Conservation (phyloP, 169 alveolate species). For the Blepharisma undulans region DNA sequence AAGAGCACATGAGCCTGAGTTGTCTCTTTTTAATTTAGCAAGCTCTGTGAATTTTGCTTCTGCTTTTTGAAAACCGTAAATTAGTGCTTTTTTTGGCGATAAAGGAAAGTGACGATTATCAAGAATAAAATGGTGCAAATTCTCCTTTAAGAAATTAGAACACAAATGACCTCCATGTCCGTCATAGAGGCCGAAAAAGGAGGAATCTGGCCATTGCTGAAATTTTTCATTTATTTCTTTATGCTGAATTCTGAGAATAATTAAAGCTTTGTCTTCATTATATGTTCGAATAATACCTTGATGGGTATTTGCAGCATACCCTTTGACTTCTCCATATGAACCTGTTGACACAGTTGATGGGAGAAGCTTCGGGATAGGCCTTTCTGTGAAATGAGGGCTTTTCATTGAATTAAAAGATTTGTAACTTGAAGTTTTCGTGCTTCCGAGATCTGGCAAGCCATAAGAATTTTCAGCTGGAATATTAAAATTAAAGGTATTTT, state of each 20-base stretch:
- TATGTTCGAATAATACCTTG: constrained; percentile 80
- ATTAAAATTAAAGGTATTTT: neutral
- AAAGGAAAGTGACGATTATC: constrained; percentile 53
- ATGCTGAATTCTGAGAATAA: neutral
- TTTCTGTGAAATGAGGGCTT: neutral
- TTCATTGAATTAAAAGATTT: neutral
- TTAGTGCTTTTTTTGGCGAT: constrained; percentile 80
- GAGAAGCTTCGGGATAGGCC: neutral
- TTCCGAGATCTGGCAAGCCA: neutral
- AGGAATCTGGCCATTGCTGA: constrained; percentile 72
- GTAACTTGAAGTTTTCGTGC: neutral
- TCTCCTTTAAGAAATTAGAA: constrained; percentile 82
- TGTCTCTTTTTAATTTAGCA: constrained; percentile 53
- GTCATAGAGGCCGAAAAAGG: constrained; percentile 89
- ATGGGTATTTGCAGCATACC: constrained; percentile 79
- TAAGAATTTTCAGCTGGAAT: neutral
- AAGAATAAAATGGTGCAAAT: constrained; percentile 68
- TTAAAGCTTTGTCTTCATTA: constrained; percentile 75
- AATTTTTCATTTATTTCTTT: neutral
- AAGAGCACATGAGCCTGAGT: constrained; percentile 76
- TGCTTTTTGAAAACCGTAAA: constrained; percentile 68
- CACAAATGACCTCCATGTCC: constrained; percentile 91
- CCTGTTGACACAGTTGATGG: neutral
- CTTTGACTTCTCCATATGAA: neutral
- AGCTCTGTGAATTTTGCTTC: constrained; percentile 61